A percentile compares a stretch with the other conserved stretches of the same genome.
Evolutionary conservation across 805 yeast genomes (phyloP).

Genomic region (Kodamaea jinghongensis): DNA sequence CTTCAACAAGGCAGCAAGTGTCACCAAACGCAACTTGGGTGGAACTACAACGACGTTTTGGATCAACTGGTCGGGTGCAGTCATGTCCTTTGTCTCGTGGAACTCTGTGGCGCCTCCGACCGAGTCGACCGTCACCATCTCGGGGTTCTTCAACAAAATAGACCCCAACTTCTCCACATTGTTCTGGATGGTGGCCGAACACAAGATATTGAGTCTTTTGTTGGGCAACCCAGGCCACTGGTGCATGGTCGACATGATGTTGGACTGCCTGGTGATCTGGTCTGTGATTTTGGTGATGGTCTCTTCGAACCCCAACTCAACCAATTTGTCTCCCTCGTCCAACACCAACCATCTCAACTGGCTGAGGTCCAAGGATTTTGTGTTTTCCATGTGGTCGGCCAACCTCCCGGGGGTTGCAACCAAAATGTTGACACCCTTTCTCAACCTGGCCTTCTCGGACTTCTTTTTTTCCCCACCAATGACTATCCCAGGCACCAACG

Average conservation of each 20-base stretch:
- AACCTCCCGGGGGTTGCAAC: constrained; percentile 97
- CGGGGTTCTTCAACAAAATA: constrained; percentile 69
- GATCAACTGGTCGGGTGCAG: constrained; percentile 87
- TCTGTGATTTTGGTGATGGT: constrained; percentile 75
- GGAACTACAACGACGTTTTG: constrained; percentile 87
- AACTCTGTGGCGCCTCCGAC: constrained; percentile 28
- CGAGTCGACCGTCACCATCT: constrained; percentile 52
- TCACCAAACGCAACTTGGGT: constrained; percentile 83
- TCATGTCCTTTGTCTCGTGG: constrained; percentile 24
- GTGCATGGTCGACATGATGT: constrained; percentile 33
- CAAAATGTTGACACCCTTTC: constrained; percentile 94
- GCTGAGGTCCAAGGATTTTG: constrained; percentile 67
- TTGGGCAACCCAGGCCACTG: constrained; percentile 61
- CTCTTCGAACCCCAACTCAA: constrained; percentile 96
- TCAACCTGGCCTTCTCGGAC: constrained; percentile 89
- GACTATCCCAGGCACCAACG: constrained; percentile 91
- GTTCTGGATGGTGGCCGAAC: constrained; percentile 91
- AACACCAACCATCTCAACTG: constrained; percentile 82
- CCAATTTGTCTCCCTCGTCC: constrained; percentile 95
- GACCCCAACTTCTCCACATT: constrained; percentile 80
- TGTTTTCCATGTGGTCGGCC: constrained; percentile 91
- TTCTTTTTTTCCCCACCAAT: constrained; percentile 99
- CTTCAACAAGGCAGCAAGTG: constrained; percentile 66
- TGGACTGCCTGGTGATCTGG: constrained; percentile 48
- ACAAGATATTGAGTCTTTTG: constrained; percentile 71